Evolutionary conservation across 495 filamentous ascomycete genomes (phyloP), one percentile per base, ranked within the genome.

Genomic region (Rhizodiscina lignyota): DNA sequence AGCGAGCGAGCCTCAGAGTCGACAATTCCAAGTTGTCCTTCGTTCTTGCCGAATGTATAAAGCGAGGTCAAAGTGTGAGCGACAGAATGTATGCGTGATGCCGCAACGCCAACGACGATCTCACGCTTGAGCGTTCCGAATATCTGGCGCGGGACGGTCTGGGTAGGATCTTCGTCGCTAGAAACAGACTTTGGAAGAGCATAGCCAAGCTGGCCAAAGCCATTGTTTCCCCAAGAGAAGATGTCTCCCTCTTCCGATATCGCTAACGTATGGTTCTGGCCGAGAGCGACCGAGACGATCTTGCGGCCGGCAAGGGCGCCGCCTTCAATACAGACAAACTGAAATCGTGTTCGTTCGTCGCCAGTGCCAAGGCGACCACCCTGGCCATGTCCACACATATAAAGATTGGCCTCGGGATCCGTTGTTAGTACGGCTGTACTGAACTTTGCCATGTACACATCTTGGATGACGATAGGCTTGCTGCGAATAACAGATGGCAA

Each of bases 31-130:
- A 97, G 68, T 45, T 97, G 89, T 17, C 89, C 89, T 43, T 91
- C 73, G 44, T 96, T 97, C 54, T 89, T 93, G 15, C 89, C 89
- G 63, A 91, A 97, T 3, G 83, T 92, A 50, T 79, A 97, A 4
- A 97, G 60, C 17, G 84, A 83, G 2, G 72, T 67, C 1, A 64
- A 61, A 3, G 82, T 94, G 47, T 89, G 79, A 3, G 82, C 83
- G 5, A 89, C 85, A 0, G 84, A 94, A 52, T 97, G 89, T 13
- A 91, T 75, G 0, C 83, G 65, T 5, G 86, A 94, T n/a, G 86
- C 87, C 2, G 89, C 84, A 31, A 77, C 73, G 6, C 91, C 91
- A 20, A 81, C 49, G 16, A 94, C 69, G 2, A 59, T 49, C 51
- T 97, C 91, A 44, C 82, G 74, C 50, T 94, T 96, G 42, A 97